These are phyloP conservation scores for Cryoendolithus antarcticus DNA, from an alignment of 2,329 filamentous ascomycete species.

Conservation along the genomic window DNA sequence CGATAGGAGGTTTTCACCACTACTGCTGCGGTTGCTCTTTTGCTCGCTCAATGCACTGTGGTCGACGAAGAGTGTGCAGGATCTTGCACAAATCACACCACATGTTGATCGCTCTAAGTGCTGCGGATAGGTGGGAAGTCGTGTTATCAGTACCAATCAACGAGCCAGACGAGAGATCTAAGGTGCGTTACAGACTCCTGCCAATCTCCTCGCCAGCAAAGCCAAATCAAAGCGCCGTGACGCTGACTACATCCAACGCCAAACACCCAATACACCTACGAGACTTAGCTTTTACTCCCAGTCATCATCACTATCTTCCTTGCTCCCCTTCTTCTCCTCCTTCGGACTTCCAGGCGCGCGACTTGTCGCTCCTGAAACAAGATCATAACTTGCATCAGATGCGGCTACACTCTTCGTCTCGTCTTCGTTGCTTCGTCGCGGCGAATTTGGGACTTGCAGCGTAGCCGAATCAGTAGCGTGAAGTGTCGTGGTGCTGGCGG, in stretches of 20 bases:
- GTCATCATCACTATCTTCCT: conserved; percentile 23
- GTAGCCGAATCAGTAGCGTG: conserved; percentile 13
- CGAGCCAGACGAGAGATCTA: too few species aligned
- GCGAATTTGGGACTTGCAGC: conserved; percentile 37
- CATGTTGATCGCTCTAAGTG: too few species aligned
- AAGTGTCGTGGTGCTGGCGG: conserved; percentile 18
- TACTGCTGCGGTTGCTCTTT: too few species aligned
- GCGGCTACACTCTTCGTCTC: conserved; percentile 68
- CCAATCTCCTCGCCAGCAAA: too few species aligned
- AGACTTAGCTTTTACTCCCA: conserved; percentile 20
- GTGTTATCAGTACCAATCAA: too few species aligned
- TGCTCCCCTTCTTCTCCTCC: conserved; percentile 33
- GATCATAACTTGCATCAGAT: conserved; percentile 91
- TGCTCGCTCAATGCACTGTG: too few species aligned
- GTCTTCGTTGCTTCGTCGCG: conserved; percentile 68
- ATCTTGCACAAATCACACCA: too few species aligned
- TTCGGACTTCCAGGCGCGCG: conserved; percentile 59
- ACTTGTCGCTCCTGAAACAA: conserved; percentile 65
- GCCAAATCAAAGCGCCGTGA: too few species aligned
- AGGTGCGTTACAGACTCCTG: too few species aligned
- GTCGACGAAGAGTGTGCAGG: too few species aligned
- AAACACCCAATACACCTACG: not conserved
- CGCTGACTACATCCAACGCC: not conserved
- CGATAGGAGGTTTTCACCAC: too few species aligned
- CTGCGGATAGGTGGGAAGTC: too few species aligned